These are phyloP conservation scores for Xylaria castorea DNA, from an alignment of 495 filamentous ascomycete genomes.

Conservation along the genomic window DNA sequence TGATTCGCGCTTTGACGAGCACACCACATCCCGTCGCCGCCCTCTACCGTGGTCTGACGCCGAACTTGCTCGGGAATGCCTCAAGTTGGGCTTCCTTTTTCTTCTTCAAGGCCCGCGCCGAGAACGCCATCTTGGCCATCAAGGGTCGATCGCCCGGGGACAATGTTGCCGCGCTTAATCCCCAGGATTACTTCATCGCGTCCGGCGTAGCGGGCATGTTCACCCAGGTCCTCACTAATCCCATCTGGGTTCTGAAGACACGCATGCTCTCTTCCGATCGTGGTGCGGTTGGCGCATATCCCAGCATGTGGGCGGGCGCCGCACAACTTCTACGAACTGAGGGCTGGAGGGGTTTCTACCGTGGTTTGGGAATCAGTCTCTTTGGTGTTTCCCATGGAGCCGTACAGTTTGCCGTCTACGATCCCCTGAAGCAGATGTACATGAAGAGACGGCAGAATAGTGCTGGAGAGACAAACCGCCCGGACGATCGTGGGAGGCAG, in stretches of 20 bases:
- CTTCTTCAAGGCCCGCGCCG: conserved; percentile 61
- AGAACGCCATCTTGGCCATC: conserved; percentile 44
- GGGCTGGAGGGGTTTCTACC: conserved; percentile 80
- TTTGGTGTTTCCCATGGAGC: conserved; percentile 95
- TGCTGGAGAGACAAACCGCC: neutral
- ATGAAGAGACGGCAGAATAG: conserved; percentile 41
- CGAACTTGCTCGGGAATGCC: conserved; percentile 91
- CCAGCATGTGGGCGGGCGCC: conserved; percentile 73
- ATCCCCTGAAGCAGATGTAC: conserved; percentile 73
- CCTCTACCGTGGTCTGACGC: conserved; percentile 86
- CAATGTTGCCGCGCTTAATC: conserved; percentile 53
- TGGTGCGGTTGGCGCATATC: conserved; percentile 77
- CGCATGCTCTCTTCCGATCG: conserved; percentile 90
- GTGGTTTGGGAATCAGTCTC: conserved; percentile 80
- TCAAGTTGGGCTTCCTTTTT: conserved; percentile 94
- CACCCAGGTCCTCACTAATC: conserved; percentile 86
- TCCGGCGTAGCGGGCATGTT: conserved; percentile 76
- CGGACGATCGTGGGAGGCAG: conserved; percentile 28
- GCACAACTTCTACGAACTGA: conserved; percentile 68
- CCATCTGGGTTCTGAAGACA: conserved; percentile 98
- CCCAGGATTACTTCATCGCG: conserved; percentile 81
- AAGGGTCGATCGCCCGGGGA: conserved; percentile 27
- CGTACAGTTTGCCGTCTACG: conserved; percentile 95
- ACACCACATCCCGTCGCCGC: conserved; percentile 60
- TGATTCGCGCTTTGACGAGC: conserved; percentile 51